phyloP scores from a whole-genome alignment of 2,329 filamentous ascomycete species.

The Cordyceps farinosa region DNA sequence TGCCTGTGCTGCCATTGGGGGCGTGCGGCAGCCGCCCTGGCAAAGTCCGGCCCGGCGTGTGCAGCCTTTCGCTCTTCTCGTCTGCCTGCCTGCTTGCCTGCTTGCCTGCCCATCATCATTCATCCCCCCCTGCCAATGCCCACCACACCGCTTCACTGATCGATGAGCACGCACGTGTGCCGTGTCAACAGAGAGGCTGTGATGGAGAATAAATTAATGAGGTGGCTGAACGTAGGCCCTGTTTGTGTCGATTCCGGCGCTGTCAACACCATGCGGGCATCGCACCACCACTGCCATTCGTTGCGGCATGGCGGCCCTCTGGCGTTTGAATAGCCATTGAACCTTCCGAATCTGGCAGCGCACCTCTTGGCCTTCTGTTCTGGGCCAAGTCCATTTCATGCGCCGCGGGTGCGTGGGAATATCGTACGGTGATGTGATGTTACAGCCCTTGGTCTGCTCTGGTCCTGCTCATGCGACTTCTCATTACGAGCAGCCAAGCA shows the following conservation, averaged over 20 bases:
- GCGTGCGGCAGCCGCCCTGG: background rate
- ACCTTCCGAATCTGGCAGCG: constrained; percentile 6
- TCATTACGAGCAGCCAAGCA: background rate
- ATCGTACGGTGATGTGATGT: background rate
- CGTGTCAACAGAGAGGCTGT: background rate
- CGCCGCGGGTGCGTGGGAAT: background rate
- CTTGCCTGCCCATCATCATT: background rate
- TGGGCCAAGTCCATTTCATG: constrained; percentile 1
- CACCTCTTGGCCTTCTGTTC: constrained; percentile 1
- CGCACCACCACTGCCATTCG: background rate
- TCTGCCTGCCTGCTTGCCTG: too few relatives aligned
- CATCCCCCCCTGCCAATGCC: background rate
- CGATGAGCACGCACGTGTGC: constrained; percentile 14
- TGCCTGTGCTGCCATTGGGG: background rate
- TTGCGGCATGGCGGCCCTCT: background rate
- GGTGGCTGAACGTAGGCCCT: constrained; percentile 1
- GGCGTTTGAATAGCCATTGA: background rate
- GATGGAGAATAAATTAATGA: background rate
- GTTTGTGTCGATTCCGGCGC: constrained; percentile 7
- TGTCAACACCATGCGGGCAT: constrained; percentile 8
- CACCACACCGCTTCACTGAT: constrained; percentile 18
- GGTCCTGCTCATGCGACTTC: background rate
- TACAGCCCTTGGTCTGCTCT: background rate
- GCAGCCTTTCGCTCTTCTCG: background rate
- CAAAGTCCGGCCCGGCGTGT: background rate